Evolutionary conservation across 768 basidiomycete species (phyloP).

Genomic region (Serendipita vermifera): DNA sequence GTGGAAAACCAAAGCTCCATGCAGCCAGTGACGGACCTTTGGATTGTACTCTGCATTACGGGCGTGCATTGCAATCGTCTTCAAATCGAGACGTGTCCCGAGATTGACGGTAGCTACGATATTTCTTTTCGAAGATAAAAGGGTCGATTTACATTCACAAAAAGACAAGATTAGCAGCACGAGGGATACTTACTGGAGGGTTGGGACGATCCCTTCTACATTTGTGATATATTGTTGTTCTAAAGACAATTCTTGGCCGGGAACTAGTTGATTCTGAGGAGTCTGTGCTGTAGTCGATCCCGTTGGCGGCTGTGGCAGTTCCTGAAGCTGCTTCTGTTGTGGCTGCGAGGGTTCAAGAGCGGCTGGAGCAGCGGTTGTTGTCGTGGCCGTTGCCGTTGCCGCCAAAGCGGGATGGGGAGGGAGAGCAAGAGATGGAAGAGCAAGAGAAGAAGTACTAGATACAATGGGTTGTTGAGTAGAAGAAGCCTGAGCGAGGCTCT

Average conservation of each 20-base stretch:
- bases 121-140: slow-evolving; percentile 34
- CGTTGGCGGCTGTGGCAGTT: no score
- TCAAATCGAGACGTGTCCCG: slow-evolving; percentile 90
- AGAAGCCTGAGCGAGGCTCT: slow-evolving; percentile 5
- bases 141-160: not conserved
- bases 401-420: not conserved
- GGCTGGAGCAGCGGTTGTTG: not conserved
- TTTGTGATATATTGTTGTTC: slow-evolving; percentile 94
- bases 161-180: not conserved
- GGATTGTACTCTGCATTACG: slow-evolving; percentile 99
- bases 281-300: no score
- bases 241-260: slow-evolving; percentile 14
- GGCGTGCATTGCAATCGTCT: slow-evolving; percentile 96
- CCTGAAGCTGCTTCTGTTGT: not conserved
- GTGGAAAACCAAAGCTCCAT: slow-evolving; percentile 32
- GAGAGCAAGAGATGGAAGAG: slow-evolving; percentile 5
- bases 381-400: not conserved
- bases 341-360: not conserved
- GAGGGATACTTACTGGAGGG: slow-evolving; percentile 52
- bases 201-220: slow-evolving; percentile 97
- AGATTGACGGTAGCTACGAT: slow-evolving; percentile 98
- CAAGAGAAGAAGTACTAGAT: not conserved
- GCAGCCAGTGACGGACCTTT: slow-evolving; percentile 66
- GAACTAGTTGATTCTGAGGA: not conserved
- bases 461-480: not conserved